Conservation (phyloP, 345 rosid species). For the Erodium maritimum region DNA sequence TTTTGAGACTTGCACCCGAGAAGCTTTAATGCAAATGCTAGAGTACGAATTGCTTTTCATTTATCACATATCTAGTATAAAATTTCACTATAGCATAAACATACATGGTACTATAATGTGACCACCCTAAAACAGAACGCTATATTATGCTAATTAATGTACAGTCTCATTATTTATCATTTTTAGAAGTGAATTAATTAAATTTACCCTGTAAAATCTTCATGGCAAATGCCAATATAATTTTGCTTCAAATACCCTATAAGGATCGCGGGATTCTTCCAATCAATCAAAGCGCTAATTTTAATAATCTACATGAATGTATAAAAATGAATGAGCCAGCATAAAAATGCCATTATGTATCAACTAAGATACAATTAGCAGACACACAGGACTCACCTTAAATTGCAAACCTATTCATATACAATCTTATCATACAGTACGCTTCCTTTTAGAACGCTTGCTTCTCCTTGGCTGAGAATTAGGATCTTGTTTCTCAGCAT, state of each 20-base stretch:
- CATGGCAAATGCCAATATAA: conserved; percentile 2
- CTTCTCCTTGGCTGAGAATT: conserved; percentile 65
- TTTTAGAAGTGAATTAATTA: background rate
- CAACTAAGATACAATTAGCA: conserved; percentile 17
- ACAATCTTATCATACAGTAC: conserved; percentile 42
- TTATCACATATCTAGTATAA: too few relatives aligned
- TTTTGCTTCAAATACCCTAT: conserved; percentile 6
- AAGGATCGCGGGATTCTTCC: conserved; percentile 1
- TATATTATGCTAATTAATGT: too few relatives aligned
- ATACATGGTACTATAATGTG: too few relatives aligned
- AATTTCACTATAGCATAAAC: too few relatives aligned
- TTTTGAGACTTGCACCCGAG: too few relatives aligned
- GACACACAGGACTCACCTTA: conserved; percentile 30
- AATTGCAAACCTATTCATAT: conserved; percentile 20
- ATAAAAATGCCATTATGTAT: conserved; percentile 29
- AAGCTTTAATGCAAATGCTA: too few relatives aligned
- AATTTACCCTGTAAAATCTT: conserved; percentile 1
- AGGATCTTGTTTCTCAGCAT: conserved; percentile 44
- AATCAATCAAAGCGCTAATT: conserved; percentile 1
- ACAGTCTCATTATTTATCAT: background rate
- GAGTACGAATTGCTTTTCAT: too few relatives aligned
- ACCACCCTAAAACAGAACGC: too few relatives aligned
- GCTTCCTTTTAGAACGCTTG: conserved; percentile 62
- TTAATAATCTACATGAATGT: conserved; percentile 10
- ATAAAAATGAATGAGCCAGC: conserved; percentile 21